Conservation (phyloP, 257 asterid genomes). For the Thymus mandschuricus region DNA sequence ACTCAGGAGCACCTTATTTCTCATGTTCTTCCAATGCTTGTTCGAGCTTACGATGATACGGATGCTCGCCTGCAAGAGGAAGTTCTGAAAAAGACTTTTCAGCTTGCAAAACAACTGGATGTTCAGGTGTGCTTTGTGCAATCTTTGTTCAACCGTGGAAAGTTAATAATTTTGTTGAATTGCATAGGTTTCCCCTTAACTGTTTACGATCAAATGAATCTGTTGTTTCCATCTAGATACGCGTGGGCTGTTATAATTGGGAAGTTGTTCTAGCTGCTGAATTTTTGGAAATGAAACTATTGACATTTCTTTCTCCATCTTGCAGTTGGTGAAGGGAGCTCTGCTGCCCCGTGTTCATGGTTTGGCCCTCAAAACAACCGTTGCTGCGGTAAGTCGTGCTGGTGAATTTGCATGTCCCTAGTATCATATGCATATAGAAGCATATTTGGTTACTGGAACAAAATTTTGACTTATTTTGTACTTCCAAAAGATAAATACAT, state of each 20-base stretch:
- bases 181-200: neutral
- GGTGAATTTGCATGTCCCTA: slow-evolving; percentile 26
- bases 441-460: slow-evolving; percentile 14
- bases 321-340: slow-evolving; percentile 87
- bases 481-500: slow-evolving; percentile 14
- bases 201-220: neutral
- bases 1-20: slow-evolving; percentile 80
- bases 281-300: slow-evolving; percentile 8
- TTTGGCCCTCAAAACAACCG: slow-evolving; percentile 95
- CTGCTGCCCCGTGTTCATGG: slow-evolving; percentile 95
- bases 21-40: slow-evolving; percentile 90
- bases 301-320: slow-evolving; percentile 22
- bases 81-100: slow-evolving; percentile 76
- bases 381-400: slow-evolving; percentile 85
- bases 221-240: slow-evolving; percentile 14
- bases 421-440: slow-evolving; percentile 14
- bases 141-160: slow-evolving; percentile 1
- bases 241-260: neutral
- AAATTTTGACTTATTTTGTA: neutral
- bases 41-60: slow-evolving; percentile 93
- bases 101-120: slow-evolving; percentile 86
- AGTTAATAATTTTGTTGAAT: slow-evolving; percentile 9
- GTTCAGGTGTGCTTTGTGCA: slow-evolving; percentile 62
- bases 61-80: slow-evolving; percentile 99
- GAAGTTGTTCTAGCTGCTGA: neutral